A percentile compares a stretch with the other conserved stretches of the same genome.
Conservation (phyloP, 345 rosid genomes). For the Dimocarpus longan region DNA sequence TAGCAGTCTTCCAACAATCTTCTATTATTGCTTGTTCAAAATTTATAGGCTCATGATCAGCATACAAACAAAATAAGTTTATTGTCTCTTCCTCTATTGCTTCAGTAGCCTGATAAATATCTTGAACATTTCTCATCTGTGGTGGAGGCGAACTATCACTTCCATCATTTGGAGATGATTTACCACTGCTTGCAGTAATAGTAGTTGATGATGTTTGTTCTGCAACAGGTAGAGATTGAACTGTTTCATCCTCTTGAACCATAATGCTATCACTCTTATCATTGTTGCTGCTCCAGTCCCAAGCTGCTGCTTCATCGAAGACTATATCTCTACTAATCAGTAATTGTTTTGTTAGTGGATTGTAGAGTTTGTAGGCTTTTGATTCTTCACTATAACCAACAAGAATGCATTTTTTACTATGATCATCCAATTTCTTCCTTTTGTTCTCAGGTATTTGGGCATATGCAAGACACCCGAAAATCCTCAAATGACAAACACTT, state of each 20-base stretch:
- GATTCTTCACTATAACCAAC: background rate
- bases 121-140: background rate
- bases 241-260: background rate
- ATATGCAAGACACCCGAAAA: background rate
- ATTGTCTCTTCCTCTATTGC: background rate
- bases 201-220: no score
- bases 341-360: background rate
- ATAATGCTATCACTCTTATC: background rate
- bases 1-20: background rate
- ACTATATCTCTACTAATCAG: background rate
- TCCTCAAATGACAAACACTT: background rate
- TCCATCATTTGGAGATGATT: no score
- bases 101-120: background rate
- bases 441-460: background rate
- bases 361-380: background rate
- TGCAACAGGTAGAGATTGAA: background rate
- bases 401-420: background rate
- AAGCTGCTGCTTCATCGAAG: background rate
- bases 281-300: background rate
- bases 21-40: background rate
- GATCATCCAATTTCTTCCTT: background rate
- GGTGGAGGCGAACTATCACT: background rate
- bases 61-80: background rate
- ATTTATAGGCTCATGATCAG: background rate
- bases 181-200: background rate